Percentiles rank a stretch among this genome's conserved stretches.
Conservation (phyloP, 768 basidiomycete genomes). For the Hortiboletus flavorubellus region DNA sequence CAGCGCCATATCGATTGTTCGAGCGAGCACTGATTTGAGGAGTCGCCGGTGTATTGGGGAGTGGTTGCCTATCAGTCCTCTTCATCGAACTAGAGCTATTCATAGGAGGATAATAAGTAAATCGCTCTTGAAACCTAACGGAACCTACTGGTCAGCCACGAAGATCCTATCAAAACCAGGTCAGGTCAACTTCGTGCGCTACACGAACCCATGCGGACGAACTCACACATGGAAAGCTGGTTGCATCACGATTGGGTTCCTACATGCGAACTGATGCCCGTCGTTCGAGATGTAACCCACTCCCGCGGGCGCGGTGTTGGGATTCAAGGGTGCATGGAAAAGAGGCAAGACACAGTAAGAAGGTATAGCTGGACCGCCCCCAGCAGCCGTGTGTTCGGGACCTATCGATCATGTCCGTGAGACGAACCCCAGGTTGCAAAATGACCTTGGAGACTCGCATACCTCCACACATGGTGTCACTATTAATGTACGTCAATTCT, state of each 20-base stretch:
- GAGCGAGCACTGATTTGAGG: conserved; percentile 34
- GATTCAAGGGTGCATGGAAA: conserved; percentile 43
- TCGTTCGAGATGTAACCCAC: conserved; percentile 52
- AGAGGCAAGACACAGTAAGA: conserved; percentile 54
- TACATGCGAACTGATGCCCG: conserved; percentile 53
- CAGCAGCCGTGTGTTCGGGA: conserved; percentile 45
- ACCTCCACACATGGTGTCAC: conserved; percentile 54
- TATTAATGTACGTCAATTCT: conserved; percentile 11
- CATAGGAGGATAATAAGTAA: not conserved
- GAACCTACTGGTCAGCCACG: conserved; percentile 45
- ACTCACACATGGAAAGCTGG: conserved; percentile 62
- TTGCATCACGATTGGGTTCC: conserved; percentile 49
- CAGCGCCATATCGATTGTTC: conserved; percentile 56
- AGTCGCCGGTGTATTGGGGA: conserved; percentile 41
- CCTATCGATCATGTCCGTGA: conserved; percentile 33
- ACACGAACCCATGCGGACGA: not conserved
- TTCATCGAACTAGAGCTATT: conserved; percentile 53
- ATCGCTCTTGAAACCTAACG: not conserved
- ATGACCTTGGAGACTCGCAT: not conserved
- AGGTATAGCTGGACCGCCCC: conserved; percentile 39
- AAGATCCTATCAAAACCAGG: conserved; percentile 40
- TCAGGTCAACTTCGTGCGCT: not conserved
- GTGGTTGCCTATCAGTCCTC: conserved; percentile 39
- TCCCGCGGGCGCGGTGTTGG: conserved; percentile 26
- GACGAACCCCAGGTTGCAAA: not conserved